Percentiles rank a stretch among this genome's conserved stretches.
Conservation (phyloP, 2,329 filamentous ascomycete genomes). For the Phialophora tarda region DNA sequence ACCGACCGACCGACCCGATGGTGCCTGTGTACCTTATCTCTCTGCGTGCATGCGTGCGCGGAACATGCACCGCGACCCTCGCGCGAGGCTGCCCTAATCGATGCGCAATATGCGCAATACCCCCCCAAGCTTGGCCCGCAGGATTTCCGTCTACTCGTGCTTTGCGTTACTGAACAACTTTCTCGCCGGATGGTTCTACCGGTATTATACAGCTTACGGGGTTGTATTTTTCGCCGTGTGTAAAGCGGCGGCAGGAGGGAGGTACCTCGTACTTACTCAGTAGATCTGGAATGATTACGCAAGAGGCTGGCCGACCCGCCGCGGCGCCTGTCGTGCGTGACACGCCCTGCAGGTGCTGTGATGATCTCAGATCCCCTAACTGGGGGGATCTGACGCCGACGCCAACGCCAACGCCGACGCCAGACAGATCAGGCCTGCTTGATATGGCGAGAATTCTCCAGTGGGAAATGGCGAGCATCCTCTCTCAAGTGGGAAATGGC, state of each 20-base stretch:
- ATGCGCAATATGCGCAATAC: neutral
- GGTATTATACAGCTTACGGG: constrained; percentile 3
- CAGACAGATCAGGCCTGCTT: neutral
- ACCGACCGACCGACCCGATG: neutral
- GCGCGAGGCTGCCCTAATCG: constrained; percentile 8
- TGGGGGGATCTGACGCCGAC: too few species aligned
- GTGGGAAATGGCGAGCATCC: neutral
- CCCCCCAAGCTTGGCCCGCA: neutral
- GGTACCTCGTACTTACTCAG: too few species aligned
- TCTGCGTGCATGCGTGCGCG: too few species aligned
- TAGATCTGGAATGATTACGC: neutral
- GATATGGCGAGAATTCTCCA: neutral
- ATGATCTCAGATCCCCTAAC: neutral
- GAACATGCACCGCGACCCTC: neutral
- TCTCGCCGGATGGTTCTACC: constrained; percentile 11
- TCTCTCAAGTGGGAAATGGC: too few species aligned
- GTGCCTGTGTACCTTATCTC: too few species aligned
- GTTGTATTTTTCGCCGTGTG: neutral
- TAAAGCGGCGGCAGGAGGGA: constrained; percentile 6
- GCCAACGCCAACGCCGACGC: too few species aligned
- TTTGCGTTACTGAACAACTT: neutral
- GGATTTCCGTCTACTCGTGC: neutral
- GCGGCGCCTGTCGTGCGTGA: neutral
- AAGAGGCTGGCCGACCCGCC: too few species aligned
- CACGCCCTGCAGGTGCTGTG: neutral